A percentile compares a stretch with the other conserved stretches of the same genome.
Evolutionary conservation across 2,329 filamentous ascomycete species (phyloP).

Genomic region (Lasiodiplodia gonubiensis): DNA sequence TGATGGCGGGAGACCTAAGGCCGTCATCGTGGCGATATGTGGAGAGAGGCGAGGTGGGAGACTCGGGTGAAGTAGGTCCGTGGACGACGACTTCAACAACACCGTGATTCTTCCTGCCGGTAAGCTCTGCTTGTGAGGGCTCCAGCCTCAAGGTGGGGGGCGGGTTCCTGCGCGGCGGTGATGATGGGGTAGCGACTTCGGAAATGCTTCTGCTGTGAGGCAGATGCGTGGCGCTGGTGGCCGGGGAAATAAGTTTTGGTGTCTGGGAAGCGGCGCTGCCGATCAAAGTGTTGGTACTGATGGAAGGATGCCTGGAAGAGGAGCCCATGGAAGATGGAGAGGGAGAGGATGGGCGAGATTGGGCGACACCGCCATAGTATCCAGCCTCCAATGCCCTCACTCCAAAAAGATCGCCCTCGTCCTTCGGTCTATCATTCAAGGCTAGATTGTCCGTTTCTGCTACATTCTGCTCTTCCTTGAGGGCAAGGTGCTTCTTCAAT

Average conservation of each 20-base stretch:
- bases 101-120: slow-evolving; percentile 43
- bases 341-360: slow-evolving; percentile 47
- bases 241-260: slow-evolving; percentile 39
- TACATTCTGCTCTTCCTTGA: slow-evolving; percentile 36
- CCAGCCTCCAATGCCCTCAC: slow-evolving; percentile 50
- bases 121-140: slow-evolving; percentile 46
- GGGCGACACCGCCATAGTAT: slow-evolving; percentile 48
- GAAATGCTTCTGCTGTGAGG: slow-evolving; percentile 32
- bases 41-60: not conserved
- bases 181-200: slow-evolving; percentile 32
- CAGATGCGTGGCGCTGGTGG: slow-evolving; percentile 43
- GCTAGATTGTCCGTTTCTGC: slow-evolving; percentile 43
- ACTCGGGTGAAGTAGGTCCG: slow-evolving; percentile 40
- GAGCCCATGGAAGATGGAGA: slow-evolving; percentile 36
- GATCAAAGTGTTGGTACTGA: slow-evolving; percentile 44
- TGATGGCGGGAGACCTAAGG: not conserved
- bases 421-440: slow-evolving; percentile 44
- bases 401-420: slow-evolving; percentile 48
- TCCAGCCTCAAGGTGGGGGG: slow-evolving; percentile 37
- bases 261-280: slow-evolving; percentile 42
- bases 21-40: not conserved
- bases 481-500: slow-evolving; percentile 40
- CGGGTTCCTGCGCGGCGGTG: slow-evolving; percentile 32
- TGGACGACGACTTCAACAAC: slow-evolving; percentile 44
- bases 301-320: slow-evolving; percentile 34